phyloP scores from a whole-genome alignment of 768 basidiomycete species.

The Mycena epipterygia region DNA sequence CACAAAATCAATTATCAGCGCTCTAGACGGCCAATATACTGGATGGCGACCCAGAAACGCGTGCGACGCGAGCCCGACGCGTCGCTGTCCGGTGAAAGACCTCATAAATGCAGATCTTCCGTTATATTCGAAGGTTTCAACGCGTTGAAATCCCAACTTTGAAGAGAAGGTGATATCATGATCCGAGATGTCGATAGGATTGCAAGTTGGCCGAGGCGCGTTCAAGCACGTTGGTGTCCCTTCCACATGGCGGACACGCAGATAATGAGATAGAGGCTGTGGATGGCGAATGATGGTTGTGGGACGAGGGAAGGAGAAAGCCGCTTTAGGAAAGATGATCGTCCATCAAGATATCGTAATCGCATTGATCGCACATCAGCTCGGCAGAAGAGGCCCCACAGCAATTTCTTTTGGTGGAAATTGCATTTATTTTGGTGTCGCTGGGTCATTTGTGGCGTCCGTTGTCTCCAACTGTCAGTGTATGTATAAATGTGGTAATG shows the following conservation, averaged over 20 bases:
- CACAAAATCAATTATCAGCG: not conserved
- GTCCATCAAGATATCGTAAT: no score
- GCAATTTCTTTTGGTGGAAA: no score
- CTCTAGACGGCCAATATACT: not conserved
- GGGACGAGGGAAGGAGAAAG: no score
- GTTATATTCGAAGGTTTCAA: not conserved
- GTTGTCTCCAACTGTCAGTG: not conserved
- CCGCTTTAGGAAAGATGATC: no score
- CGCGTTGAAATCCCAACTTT: not conserved
- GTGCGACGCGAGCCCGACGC: not conserved
- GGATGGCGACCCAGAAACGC: not conserved
- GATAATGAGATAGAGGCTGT: no score
- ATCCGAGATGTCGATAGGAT: conserved; percentile 6
- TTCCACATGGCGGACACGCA: conserved; percentile 19
- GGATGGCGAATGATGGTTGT: no score
- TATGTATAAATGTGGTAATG: not conserved
- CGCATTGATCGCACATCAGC: no score
- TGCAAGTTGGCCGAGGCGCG: not conserved
- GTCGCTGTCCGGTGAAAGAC: no score
- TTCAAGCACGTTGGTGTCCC: not conserved
- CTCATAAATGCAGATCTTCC: not conserved
- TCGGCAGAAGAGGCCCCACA: no score
- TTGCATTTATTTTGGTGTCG: no score
- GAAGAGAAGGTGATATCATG: not conserved
- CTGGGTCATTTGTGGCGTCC: no score